Percentiles rank a stretch among this genome's conserved stretches.
phyloP scores from a whole-genome alignment of 371 early-diverging fungal genomes.

The Dichotomocladium elegans region DNA sequence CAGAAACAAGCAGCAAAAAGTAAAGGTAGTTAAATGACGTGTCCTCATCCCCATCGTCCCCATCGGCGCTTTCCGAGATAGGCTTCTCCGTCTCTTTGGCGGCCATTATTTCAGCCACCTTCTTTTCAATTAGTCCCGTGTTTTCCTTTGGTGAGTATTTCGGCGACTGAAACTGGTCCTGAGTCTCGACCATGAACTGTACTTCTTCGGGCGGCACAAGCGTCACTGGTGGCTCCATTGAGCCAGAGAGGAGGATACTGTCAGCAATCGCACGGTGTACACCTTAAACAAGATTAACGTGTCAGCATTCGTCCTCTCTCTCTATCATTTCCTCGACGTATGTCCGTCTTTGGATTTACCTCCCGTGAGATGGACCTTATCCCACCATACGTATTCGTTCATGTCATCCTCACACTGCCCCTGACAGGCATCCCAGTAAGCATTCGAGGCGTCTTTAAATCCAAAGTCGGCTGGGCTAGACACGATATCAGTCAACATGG shows the following conservation, averaged over 20 bases:
- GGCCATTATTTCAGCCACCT: conserved; percentile 16
- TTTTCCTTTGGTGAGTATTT: conserved; percentile 17
- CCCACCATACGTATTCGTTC: conserved; percentile 47
- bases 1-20: conserved; percentile 15
- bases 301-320: too few relatives aligned
- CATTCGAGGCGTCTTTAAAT: conserved; percentile 25
- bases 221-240: conserved; percentile 19
- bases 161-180: conserved; percentile 21
- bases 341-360: too few relatives aligned
- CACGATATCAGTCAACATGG: conserved; percentile 25
- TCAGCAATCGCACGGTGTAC: conserved; percentile 41
- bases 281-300: conserved; percentile 3
- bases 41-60: not conserved
- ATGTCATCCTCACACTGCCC: conserved; percentile 33
- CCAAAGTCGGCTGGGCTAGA: conserved; percentile 23
- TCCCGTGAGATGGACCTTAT: conserved; percentile 40
- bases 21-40: conserved; percentile 11
- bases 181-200: not conserved
- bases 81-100: conserved; percentile 12
- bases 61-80: not conserved
- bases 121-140: conserved; percentile 25
- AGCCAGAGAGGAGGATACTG: conserved; percentile 30
- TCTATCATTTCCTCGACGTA: too few relatives aligned
- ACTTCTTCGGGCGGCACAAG: conserved; percentile 15
- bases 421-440: conserved; percentile 43